These are phyloP conservation scores for Helianthus tuberosus DNA, from an alignment of 129 eudicot genomes.

Conservation along the genomic window DNA sequence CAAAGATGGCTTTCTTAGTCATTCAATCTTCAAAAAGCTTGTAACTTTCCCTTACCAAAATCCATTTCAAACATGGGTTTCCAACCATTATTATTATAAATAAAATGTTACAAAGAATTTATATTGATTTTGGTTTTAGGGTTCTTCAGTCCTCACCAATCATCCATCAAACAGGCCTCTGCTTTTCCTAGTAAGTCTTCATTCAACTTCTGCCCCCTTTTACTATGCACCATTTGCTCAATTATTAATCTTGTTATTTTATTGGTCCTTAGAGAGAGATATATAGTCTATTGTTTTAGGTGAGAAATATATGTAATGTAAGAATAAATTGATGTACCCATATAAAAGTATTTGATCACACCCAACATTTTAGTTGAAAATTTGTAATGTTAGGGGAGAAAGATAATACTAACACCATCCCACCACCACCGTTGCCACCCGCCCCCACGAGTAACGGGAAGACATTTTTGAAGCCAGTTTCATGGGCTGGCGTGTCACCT, in stretches of 20 bases:
- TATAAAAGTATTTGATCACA: not conserved
- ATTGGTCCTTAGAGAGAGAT: not conserved
- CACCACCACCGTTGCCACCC: not conserved
- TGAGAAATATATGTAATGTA: not conserved
- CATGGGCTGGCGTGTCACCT: constrained; percentile 4
- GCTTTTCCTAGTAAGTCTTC: not conserved
- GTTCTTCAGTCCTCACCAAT: not conserved
- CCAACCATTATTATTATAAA: not conserved
- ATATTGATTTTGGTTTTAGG: not conserved
- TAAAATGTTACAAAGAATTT: no score
- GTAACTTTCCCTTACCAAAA: not conserved
- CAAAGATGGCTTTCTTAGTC: not conserved
- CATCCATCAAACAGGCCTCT: not conserved
- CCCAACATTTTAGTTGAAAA: not conserved
- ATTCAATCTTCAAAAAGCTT: not conserved
- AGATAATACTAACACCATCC: not conserved
- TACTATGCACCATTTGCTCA: not conserved
- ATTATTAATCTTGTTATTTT: not conserved
- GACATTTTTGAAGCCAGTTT: not conserved
- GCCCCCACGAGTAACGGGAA: not conserved
- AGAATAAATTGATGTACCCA: not conserved
- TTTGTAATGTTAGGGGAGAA: not conserved
- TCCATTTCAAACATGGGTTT: not conserved
- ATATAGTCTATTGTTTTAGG: not conserved
- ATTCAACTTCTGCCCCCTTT: constrained; percentile 5